These are phyloP conservation scores for Exophiala phaeomuriformis DNA, from an alignment of 2,329 filamentous ascomycete species.

Conservation along the genomic window DNA sequence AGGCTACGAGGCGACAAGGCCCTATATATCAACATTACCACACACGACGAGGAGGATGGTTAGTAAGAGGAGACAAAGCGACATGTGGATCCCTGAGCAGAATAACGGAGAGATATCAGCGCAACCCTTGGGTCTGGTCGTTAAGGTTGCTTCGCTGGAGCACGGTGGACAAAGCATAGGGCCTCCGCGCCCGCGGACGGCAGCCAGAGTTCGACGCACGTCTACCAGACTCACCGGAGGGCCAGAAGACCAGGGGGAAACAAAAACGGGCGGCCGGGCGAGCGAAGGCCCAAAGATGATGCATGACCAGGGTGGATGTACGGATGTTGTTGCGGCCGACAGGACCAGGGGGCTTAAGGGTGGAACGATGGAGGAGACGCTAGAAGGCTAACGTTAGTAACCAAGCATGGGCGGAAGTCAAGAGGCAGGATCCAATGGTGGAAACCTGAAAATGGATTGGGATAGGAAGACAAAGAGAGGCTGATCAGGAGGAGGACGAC, in stretches of 20 bases:
- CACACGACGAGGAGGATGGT: neutral
- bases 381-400: slow-evolving; percentile 1
- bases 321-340: neutral
- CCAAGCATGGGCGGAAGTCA: neutral
- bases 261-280: neutral
- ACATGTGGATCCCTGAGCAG: slow-evolving; percentile 8
- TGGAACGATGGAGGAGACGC: neutral
- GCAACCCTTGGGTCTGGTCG: neutral
- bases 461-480: too few relatives aligned
- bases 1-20: slow-evolving; percentile 10
- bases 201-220: slow-evolving; percentile 8
- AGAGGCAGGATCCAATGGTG: neutral
- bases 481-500: too few relatives aligned
- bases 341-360: neutral
- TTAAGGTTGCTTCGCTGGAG: neutral
- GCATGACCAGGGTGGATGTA: slow-evolving; percentile 10
- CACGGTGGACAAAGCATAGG: neutral
- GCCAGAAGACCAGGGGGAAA: neutral
- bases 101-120: neutral
- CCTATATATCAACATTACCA: slow-evolving; percentile 15
- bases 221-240: neutral
- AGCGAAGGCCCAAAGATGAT: slow-evolving; percentile 1
- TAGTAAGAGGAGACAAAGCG: neutral
- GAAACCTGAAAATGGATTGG: neutral
- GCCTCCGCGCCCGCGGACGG: neutral